Evolutionary conservation across 352 stramenopile genomes (phyloP).

Genomic region (Pythium dissotocum): DNA sequence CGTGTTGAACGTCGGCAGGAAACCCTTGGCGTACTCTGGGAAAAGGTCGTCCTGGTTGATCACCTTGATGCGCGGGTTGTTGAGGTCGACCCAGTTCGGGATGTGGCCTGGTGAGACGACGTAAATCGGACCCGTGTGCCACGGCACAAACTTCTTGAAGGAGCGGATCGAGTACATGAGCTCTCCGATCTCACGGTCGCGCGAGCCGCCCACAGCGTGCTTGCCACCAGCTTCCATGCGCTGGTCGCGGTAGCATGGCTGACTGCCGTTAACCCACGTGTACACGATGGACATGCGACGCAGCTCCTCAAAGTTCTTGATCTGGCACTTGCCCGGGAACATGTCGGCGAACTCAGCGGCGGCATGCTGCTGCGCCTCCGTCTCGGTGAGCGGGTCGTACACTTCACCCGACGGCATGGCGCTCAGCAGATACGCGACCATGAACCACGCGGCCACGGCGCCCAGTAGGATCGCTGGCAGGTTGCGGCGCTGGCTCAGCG

Average conservation of each 20-base stretch:
- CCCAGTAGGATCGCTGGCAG: slow-evolving; percentile 52
- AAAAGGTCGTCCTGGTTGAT: slow-evolving; percentile 89
- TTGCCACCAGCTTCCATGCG: slow-evolving; percentile 69
- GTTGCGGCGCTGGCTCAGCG: slow-evolving; percentile 61
- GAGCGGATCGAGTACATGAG: slow-evolving; percentile 88
- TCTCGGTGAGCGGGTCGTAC: slow-evolving; percentile 35
- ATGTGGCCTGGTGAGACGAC: slow-evolving; percentile 85
- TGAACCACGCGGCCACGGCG: slow-evolving; percentile 40
- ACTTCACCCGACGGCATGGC: slow-evolving; percentile 35
- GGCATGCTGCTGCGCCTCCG: slow-evolving; percentile 41
- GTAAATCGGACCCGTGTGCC: slow-evolving; percentile 84
- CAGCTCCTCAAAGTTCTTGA: slow-evolving; percentile 85
- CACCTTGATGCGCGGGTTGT: slow-evolving; percentile 82
- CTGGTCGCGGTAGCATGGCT: slow-evolving; percentile 80
- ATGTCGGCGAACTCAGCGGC: slow-evolving; percentile 50
- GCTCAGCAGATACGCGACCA: slow-evolving; percentile 46
- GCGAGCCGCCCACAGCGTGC: slow-evolving; percentile 70
- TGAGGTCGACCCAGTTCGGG: slow-evolving; percentile 79
- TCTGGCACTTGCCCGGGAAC: slow-evolving; percentile 77
- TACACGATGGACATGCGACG: slow-evolving; percentile 89
- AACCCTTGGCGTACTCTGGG: slow-evolving; percentile 75
- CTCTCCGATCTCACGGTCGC: slow-evolving; percentile 87
- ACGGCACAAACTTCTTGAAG: slow-evolving; percentile 80
- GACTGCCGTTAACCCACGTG: slow-evolving; percentile 87
- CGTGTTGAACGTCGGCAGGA: slow-evolving; percentile 87